Percentiles rank a stretch among this genome's conserved stretches.
phyloP scores from a whole-genome alignment of 192 early-diverging fungal species.

The Hyaloraphidium curvatum region DNA sequence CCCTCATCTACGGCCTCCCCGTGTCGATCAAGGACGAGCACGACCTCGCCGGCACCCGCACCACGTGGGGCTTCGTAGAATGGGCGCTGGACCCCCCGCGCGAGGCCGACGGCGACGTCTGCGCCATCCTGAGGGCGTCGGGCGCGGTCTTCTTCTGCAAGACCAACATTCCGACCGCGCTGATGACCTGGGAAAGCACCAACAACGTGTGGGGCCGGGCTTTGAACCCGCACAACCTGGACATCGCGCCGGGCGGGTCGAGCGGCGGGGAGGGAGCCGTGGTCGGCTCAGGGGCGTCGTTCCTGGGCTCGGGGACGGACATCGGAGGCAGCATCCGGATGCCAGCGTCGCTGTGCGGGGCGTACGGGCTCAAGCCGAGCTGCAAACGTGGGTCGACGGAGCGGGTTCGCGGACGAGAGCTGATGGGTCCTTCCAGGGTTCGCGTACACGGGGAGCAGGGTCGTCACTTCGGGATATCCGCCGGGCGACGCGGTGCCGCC shows the following conservation, averaged over 20 bases:
- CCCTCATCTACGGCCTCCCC: too few relatives aligned
- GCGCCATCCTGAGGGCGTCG: not conserved
- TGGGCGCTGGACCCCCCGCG: not conserved
- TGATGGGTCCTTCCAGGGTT: too few relatives aligned
- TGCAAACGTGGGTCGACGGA: too few relatives aligned
- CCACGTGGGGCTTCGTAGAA: not conserved
- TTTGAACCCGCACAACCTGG: not conserved
- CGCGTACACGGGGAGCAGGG: not conserved
- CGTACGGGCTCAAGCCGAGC: not conserved
- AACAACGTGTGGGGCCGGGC: not conserved
- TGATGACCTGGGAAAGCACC: not conserved
- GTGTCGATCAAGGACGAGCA: too few relatives aligned
- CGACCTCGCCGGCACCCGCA: not conserved
- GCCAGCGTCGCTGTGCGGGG: not conserved
- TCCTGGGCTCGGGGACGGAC: not conserved
- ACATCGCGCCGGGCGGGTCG: not conserved
- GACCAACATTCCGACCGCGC: not conserved
- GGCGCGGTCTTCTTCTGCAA: not conserved
- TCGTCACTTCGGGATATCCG: too few relatives aligned
- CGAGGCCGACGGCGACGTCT: not conserved
- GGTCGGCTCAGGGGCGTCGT: not conserved
- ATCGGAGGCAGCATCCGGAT: not conserved
- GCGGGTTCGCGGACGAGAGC: too few relatives aligned
- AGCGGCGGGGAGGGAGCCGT: not conserved
- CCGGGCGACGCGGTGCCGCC: not conserved